Conservation (phyloP, 768 basidiomycete species). For the Strobilomyces confusus region DNA sequence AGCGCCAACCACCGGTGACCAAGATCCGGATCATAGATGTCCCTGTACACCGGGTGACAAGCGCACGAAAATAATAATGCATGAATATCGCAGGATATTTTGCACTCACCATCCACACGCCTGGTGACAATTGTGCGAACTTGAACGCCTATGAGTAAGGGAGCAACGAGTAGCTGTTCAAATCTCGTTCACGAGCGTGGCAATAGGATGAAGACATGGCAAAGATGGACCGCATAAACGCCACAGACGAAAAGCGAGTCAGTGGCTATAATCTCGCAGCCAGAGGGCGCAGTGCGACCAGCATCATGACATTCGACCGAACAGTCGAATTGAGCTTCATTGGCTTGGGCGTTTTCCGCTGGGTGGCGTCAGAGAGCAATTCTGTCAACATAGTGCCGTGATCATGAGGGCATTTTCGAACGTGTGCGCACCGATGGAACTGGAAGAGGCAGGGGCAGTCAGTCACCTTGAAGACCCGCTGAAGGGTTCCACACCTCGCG, state of each 20-base stretch:
- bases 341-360: neutral
- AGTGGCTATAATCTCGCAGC: neutral
- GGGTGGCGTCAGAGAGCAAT: no score
- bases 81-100: neutral
- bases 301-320: neutral
- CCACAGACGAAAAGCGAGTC: constrained; percentile 10
- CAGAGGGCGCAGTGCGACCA: no score
- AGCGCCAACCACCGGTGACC: no score
- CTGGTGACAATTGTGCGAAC: neutral
- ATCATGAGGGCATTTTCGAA: no score
- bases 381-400: no score
- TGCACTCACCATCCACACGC: neutral
- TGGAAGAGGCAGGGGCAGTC: no score
- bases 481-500: neutral
- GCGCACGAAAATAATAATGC: neutral
- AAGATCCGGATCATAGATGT: no score
- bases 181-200: neutral
- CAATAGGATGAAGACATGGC: neutral
- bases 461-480: neutral
- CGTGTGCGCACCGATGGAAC: no score
- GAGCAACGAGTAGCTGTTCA: neutral
- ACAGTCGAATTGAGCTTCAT: neutral
- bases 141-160: neutral
- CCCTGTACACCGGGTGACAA: neutral
- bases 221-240: constrained; percentile 24